Base-by-base conservation (phyloP, 202 grass and related monocot genomes). In the Musa balbisiana region DNA sequence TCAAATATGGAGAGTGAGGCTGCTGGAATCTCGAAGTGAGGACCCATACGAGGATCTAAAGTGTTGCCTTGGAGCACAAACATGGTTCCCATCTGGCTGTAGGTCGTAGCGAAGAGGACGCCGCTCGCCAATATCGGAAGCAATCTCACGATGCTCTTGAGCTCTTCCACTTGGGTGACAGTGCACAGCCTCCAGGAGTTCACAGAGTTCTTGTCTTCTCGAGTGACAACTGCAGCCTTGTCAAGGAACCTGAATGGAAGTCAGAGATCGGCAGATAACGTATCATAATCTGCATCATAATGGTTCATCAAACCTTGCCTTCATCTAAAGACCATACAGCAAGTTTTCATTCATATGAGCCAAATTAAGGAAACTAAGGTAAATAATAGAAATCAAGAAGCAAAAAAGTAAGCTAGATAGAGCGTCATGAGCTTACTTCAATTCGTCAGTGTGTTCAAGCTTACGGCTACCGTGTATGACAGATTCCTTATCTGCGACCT, bases 121-220 rank as follows among this genome's bases (percentile, higher is more conserved):
- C 91, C 91, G 67, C 73, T 88, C 9, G 89, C 92, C 92, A 87
- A 96, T 26, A 96, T 83, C 0, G 92, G 92, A 9, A 96, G 89
- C 59, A 96, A 67, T 52, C 92, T 80, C 79, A 88, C 81, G 68
- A 96, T 53, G 72, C 85, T 88, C 89, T 96, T 96, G 33, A 96
- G 82, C 87, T 96, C 92, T 81, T 96, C 92, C 55, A 92, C 89
- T 80, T 96, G 90, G 17, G 92, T 96, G 62, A 96, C 87, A 10
- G 92, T 90, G 85, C 92, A 92, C 13, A 96, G 85, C 49, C 83
- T 82, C 92, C 92, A 96, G 9, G 87, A 23, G 73, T 79, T 75
- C 26, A 55, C 63, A 79, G 9, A 4, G 81, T 0, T 84, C 87
- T 64, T 64, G 58, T 76, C 74, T 16, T 76, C 74, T 76, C 26